Base-by-base conservation (phyloP, 208 protist species). In the Plasmodiophora brassicae region DNA sequence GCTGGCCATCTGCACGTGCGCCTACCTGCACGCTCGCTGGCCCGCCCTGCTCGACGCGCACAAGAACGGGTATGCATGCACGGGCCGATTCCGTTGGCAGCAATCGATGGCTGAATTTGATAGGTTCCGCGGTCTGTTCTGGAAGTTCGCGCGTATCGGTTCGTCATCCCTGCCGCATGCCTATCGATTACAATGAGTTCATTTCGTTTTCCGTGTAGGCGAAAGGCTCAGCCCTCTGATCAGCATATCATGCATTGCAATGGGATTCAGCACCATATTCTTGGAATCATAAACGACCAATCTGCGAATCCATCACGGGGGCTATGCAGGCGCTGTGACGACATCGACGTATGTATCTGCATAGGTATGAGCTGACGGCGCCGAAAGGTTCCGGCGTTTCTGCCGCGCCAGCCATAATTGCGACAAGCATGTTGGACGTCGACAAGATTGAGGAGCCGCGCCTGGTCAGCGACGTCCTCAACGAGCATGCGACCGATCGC, bases 1-100 rank as follows among this genome's bases (percentile, higher is more conserved):
- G 84, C 84, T 86, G 1, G 36, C n/a, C 10, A 86, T 86, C 36
- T 86, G 84, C 84, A 86, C 84, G 36, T 86, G 84, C 50, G 84
- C 84, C 14, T 86, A 86, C 43, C 28, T 86, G 10, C 84, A 86
- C 43, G 84, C 84, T 32, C 35, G 84, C 28, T 86, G 46, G 50
- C 84, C 84, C 5, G 28, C 46, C 20, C 5, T 86, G 25, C 43
- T 86, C 28, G 84, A 86, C 43, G 28, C 84, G n/a, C 84, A 86
- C n/a, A 86, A 86, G n/a, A 86, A 25, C 28, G 84, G 84, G 84
- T 86, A 57, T 57, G 5, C 41, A 32, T 5, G n/a, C n/a, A n/a
- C n/a, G n/a, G n/a, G n/a, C n/a, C n/a, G 14, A 78, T 5, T 5
- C n/a, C 41, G 5, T 78, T 32, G 32, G 41, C n/a, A 32, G 14